Evolutionary conservation across 345 rosid genomes (phyloP), one percentile per base, ranked within the genome.

Genomic region (Populus davidiana): DNA sequence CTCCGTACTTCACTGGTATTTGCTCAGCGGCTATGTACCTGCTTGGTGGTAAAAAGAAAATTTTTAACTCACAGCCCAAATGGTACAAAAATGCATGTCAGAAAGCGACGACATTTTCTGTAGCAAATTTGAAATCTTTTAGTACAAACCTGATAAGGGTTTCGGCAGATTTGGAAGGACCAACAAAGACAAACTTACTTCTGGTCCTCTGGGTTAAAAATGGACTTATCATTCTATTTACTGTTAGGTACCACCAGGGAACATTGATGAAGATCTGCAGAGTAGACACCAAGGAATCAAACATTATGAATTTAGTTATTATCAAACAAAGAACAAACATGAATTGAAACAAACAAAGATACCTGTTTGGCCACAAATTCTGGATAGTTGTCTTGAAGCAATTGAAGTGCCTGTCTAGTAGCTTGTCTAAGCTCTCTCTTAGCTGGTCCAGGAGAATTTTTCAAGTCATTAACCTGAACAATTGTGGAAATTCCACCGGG

Each of bases 301-400:
- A 18, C 17, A 25, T 2, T 69, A 10, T n/a, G 27, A 23, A 69
- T 44, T 43, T 5, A 6, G 23, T 25, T 11, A 14, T n/a, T 8
- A 20, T 41, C 33, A 5, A 41, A n/a, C 17, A 39, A 39, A 16
- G 0, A 38, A 41, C 8, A 39, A 67, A 1, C 23, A 16, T 13
- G n/a, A 68, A 41, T 21, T 38, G 2, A 23, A 35, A 1, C 3
- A n/a, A 17, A 27, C 39, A 18, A n/a, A 2, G 5, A 14, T 67
- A 75, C 85, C 85, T 82, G 82, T 78, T 74, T 82, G 35, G 81
- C 85, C 0, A 82, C 74, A 75, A 82, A 82, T 71, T 82, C 85
- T 49, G 85, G 85, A 71, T 82, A 82, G 69, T 82, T 82, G 73
- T 82, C 85, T 65, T 81, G 84, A 23, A 81, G 75, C 68, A 81